A percentile compares a stretch with the other conserved stretches of the same genome.
Evolutionary conservation across 257 asterid genomes (phyloP).

Genomic region (Solanum microdontum): DNA sequence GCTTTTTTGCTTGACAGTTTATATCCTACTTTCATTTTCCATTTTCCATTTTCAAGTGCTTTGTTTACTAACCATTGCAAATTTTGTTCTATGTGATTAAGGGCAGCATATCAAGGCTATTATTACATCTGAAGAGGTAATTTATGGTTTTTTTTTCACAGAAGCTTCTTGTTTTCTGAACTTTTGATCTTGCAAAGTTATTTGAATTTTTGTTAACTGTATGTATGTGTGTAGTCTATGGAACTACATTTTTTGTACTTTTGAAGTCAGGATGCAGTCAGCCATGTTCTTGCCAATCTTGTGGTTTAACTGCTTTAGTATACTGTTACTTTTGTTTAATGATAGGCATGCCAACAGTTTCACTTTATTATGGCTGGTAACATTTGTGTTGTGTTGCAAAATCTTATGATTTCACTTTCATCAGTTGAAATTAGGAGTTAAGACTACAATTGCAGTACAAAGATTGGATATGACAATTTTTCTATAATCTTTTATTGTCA

Average conservation of each 20-base stretch:
- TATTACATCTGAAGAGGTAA: conserved; percentile 81
- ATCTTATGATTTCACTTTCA: background rate
- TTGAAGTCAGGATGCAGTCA: background rate
- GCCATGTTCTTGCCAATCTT: background rate
- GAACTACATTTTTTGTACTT: background rate
- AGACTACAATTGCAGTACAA: background rate
- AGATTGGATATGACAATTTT: background rate
- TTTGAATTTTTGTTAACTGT: background rate
- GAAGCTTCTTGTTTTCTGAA: background rate
- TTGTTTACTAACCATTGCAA: background rate
- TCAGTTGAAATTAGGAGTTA: background rate
- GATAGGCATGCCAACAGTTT: background rate
- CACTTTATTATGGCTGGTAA: background rate
- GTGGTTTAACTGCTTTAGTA: background rate
- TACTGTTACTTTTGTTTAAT: background rate
- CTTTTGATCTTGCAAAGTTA: background rate
- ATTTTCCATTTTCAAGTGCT: background rate
- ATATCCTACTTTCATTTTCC: background rate
- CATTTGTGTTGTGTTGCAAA: background rate
- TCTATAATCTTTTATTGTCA: background rate
- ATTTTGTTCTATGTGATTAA: conserved; percentile 2
- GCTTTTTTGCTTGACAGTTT: background rate
- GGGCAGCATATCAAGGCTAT: conserved; percentile 96
- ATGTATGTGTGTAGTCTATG: background rate
- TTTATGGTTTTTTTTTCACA: background rate